Base-by-base conservation (phyloP, 164 flowering plant species). In the Taxillus chinensis region DNA sequence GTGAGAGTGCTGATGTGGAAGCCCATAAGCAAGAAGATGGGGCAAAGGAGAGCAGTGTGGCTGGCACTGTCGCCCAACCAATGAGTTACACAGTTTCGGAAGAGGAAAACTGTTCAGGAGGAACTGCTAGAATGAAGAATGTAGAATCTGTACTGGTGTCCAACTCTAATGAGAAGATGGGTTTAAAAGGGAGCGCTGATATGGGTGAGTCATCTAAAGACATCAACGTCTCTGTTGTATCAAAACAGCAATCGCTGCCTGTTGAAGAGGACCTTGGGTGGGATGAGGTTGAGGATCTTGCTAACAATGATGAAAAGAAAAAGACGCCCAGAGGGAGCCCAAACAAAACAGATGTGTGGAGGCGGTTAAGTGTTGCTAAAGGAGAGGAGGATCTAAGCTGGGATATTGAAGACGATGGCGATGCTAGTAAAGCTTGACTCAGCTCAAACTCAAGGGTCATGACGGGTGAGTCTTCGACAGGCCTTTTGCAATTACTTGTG, bases 231-330 rank as follows among this genome's bases (percentile, higher is more conserved):
- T 51, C 27, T 5, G 27, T 51, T 51, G 27, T 14, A 15, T n/a
- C 27, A 6, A 51, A 3, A 2, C 54, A 51, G 27, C 27, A 5
- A 8, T 14, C 54, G 15, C 14, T 51, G 54, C 54, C 54, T 8
- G 8, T 14, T 14, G 27, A 51, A 15, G 54, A 51, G 5, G 27
- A 51, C 54, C 54, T 51, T 51, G 54, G 14, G 27, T 51, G 54
- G 54, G 54, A 51, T 51, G 54, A 51, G 54, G 15, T 51, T n/a
- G 54, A 51, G 54, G 54, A 51, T 51, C 54, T 51, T 8, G 54
- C 7, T 5, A 51, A 27, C 8, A 5, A 51, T 10, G 27, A 51
- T 51, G 54, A 51, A 4, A n/a, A 51, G 27, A 51, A 51, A n/a
- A 10, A 16, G 3, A 51, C 27, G n/a, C 10, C 4, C 14, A 14